Conservation (phyloP, 2,329 filamentous ascomycete species). For the Tricladium varicosporioides region DNA sequence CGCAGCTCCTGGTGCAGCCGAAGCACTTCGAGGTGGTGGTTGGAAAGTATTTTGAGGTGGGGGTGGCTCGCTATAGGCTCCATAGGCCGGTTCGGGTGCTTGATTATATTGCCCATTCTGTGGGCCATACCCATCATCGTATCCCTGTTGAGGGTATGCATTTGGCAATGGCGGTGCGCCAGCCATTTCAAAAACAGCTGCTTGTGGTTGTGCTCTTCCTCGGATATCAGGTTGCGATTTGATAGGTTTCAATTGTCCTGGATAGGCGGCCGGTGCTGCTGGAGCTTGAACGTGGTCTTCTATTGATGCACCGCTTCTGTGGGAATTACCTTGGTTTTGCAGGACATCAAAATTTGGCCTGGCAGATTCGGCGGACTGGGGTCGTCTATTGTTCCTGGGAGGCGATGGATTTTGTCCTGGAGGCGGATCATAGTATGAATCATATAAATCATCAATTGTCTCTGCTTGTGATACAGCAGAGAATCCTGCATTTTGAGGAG, state of each 20-base stretch:
- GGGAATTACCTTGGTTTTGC: slow-evolving; percentile 12
- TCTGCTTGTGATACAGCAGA: slow-evolving; percentile 38
- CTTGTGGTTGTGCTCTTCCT: slow-evolving; percentile 48
- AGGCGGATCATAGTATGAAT: slow-evolving; percentile 48
- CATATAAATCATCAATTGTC: slow-evolving; percentile 51
- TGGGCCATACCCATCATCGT: slow-evolving; percentile 28
- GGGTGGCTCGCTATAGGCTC: slow-evolving; percentile 10
- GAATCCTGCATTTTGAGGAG: slow-evolving; percentile 25
- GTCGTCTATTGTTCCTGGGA: slow-evolving; percentile 12
- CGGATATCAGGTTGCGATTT: slow-evolving; percentile 68
- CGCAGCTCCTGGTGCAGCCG: slow-evolving; percentile 24
- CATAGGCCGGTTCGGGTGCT: slow-evolving; percentile 6
- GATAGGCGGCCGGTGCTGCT: slow-evolving; percentile 37
- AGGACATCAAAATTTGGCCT: slow-evolving; percentile 33
- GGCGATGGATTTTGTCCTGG: slow-evolving; percentile 17
- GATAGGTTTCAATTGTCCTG: slow-evolving; percentile 51
- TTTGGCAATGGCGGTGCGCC: slow-evolving; percentile 57
- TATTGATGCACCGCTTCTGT: slow-evolving; percentile 28
- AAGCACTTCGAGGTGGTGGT: slow-evolving; percentile 29
- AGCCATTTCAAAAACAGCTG: slow-evolving; percentile 73
- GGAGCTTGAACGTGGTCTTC: slow-evolving; percentile 30
- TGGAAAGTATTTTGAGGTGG: slow-evolving; percentile 21
- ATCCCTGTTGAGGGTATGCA: slow-evolving; percentile 30
- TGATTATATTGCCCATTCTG: slow-evolving; percentile 19
- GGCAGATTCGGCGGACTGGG: slow-evolving; percentile 25